A percentile compares a stretch with the other conserved stretches of the same genome.
phyloP scores from a whole-genome alignment of 1,284 basidiomycete species.

The Ceratorhiza oryzae-sativae region DNA sequence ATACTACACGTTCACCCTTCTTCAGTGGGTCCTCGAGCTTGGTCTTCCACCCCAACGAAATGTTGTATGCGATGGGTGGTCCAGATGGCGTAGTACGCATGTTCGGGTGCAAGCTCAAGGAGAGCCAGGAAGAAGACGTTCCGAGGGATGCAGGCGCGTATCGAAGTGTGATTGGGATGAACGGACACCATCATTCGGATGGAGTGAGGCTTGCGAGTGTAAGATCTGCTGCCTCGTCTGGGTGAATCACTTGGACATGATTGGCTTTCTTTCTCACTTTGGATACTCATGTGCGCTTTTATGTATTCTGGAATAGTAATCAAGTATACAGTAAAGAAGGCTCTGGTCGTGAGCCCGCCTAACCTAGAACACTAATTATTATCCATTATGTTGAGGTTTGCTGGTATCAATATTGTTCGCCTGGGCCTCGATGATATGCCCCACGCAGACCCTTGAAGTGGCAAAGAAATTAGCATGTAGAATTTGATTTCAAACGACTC shows the following conservation, averaged over 20 bases:
- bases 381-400: no score
- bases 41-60: slow-evolving; percentile 79
- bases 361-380: no score
- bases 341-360: no score
- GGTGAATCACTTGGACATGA: neutral
- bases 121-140: slow-evolving; percentile 35
- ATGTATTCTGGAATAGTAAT: neutral
- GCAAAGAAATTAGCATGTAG: no score
- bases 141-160: slow-evolving; percentile 13
- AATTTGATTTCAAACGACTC: no score
- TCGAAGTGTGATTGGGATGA: neutral
- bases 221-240: slow-evolving; percentile 26
- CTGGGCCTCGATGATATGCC: no score
- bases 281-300: neutral
- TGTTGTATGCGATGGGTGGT: slow-evolving; percentile 76
- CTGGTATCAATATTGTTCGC: no score
- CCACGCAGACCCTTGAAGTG: no score
- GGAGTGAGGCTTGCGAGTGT: slow-evolving; percentile 27
- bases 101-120: slow-evolving; percentile 43
- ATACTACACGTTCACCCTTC: slow-evolving; percentile 60
- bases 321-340: neutral
- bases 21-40: slow-evolving; percentile 69
- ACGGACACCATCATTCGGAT: slow-evolving; percentile 20
- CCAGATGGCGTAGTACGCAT: slow-evolving; percentile 65
- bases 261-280: neutral